phyloP scores from a whole-genome alignment of 768 basidiomycete genomes.

The Crepidotus variabilis region DNA sequence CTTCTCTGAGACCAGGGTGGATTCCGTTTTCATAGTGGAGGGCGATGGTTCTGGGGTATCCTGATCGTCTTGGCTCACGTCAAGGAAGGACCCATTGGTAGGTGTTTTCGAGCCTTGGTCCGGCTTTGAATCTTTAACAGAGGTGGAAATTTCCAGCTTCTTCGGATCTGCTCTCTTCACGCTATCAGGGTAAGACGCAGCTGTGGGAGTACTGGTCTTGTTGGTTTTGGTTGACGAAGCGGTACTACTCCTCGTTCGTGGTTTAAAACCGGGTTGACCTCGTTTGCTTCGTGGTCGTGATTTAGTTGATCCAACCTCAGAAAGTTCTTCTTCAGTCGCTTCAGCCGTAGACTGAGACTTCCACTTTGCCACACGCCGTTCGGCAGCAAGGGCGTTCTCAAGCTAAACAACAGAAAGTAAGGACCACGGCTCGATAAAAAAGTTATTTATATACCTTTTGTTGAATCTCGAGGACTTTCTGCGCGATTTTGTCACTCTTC shows the following conservation, averaged over 20 bases:
- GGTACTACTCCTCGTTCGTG: constrained; percentile 56
- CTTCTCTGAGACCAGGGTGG: background rate
- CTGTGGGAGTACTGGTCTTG: constrained; percentile 28
- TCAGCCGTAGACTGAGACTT: constrained; percentile 36
- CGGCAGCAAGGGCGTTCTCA: constrained; percentile 67
- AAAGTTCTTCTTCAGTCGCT: constrained; percentile 53
- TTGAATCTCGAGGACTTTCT: constrained; percentile 87
- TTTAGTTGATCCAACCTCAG: constrained; percentile 41
- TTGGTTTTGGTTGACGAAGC: constrained; percentile 57
- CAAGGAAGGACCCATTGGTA: constrained; percentile 37
- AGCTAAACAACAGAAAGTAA: constrained; percentile 41
- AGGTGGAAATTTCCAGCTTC: constrained; percentile 12
- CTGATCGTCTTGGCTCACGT: constrained; percentile 28
- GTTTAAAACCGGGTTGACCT: constrained; percentile 29
- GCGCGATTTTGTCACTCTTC: constrained; percentile 83
- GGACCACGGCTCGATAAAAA: constrained; percentile 1
- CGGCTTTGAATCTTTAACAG: constrained; percentile 14
- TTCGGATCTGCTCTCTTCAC: constrained; percentile 8
- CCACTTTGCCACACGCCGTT: constrained; percentile 42
- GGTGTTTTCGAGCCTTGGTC: constrained; percentile 37
- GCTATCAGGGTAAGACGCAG: constrained; percentile 6
- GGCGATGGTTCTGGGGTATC: constrained; percentile 32
- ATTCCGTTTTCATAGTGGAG: constrained; percentile 1
- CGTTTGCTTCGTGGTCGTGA: constrained; percentile 36
- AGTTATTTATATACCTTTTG: constrained; percentile 63